Percentiles rank a stretch among this genome's conserved stretches.
Conservation (phyloP, 495 filamentous ascomycete species). For the Daldinia childiae region DNA sequence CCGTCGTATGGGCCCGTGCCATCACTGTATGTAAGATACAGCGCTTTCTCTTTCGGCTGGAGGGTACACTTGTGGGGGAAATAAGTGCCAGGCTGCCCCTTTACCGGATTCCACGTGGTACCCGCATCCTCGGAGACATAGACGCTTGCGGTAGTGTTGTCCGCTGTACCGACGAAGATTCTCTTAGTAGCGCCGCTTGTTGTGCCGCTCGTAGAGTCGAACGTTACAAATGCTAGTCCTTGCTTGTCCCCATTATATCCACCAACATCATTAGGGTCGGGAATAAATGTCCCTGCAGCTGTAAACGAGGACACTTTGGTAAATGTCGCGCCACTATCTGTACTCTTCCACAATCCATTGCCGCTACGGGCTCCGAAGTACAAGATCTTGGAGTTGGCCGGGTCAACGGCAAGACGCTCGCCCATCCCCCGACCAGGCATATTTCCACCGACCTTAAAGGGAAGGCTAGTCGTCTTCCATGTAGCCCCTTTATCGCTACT, state of each 20-base stretch:
- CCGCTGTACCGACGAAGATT: constrained; percentile 67
- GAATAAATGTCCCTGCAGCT: constrained; percentile 59
- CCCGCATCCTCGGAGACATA: constrained; percentile 66
- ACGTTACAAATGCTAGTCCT: constrained; percentile 65
- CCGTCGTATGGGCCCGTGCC: constrained; percentile 67
- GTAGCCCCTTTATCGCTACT: constrained; percentile 62
- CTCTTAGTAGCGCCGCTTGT: constrained; percentile 61
- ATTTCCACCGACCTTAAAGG: constrained; percentile 71
- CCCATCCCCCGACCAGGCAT: constrained; percentile 73
- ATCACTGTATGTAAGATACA: constrained; percentile 66
- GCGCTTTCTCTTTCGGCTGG: constrained; percentile 61
- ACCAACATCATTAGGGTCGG: constrained; percentile 54
- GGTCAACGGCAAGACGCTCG: constrained; percentile 69
- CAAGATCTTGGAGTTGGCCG: constrained; percentile 63
- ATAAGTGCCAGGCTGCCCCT: constrained; percentile 59
- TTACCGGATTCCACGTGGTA: constrained; percentile 59
- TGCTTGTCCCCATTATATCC: constrained; percentile 60
- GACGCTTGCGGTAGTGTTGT: constrained; percentile 61
- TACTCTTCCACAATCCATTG: constrained; percentile 70
- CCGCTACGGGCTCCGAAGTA: constrained; percentile 69
- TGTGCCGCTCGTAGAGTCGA: constrained; percentile 61
- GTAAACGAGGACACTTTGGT: constrained; percentile 67
- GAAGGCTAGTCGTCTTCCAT: constrained; percentile 56
- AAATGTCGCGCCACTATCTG: constrained; percentile 65
- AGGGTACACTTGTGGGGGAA: constrained; percentile 66